These are phyloP conservation scores for Blastosporella zonata DNA, from an alignment of 1,284 basidiomycete genomes.

Conservation along the genomic window DNA sequence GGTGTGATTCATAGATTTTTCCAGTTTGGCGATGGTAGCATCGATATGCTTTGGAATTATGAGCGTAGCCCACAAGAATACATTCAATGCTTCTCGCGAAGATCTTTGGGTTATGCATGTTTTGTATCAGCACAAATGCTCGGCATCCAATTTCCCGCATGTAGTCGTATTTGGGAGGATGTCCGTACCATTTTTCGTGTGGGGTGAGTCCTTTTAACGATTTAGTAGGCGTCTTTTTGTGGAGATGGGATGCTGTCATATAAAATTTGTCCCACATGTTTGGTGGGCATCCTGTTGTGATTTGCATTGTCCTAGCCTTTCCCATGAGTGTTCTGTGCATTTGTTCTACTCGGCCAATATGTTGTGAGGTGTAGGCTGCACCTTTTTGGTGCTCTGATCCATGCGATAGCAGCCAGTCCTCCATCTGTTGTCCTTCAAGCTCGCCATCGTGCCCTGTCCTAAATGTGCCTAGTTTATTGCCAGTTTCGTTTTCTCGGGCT, in stretches of 20 bases:
- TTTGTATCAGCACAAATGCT: constrained; percentile 9
- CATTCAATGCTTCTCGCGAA: constrained; percentile 23
- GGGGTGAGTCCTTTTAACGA: constrained; percentile 7
- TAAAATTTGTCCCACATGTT: constrained; percentile 21
- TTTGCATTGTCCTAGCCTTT: constrained; percentile 16
- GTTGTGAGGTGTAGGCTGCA: constrained; percentile 13
- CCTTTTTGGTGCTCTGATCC: constrained; percentile 1
- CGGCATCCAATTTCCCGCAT: constrained; percentile 8
- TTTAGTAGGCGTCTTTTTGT: constrained; percentile 10
- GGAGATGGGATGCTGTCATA: constrained; percentile 16
- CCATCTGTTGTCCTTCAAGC: constrained; percentile 10
- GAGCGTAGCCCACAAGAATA: constrained; percentile 27
- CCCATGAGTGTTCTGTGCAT: constrained; percentile 15
- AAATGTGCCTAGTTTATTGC: constrained; percentile 1
- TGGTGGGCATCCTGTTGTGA: constrained; percentile 7
- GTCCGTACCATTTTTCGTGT: constrained; percentile 1
- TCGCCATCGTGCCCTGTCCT: constrained; percentile 9
- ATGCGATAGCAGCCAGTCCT: constrained; percentile 10
- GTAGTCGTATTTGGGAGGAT: constrained; percentile 4
- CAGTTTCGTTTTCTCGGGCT: constrained; percentile 6
- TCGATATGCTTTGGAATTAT: constrained; percentile 25
- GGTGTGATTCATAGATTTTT: constrained; percentile 1
- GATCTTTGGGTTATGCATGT: constrained; percentile 23
- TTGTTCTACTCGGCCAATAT: constrained; percentile 15
- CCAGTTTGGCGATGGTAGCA: constrained; percentile 17